Conservation (phyloP, 2,329 filamentous ascomycete genomes). For the Colletotrichum destructivum region DNA sequence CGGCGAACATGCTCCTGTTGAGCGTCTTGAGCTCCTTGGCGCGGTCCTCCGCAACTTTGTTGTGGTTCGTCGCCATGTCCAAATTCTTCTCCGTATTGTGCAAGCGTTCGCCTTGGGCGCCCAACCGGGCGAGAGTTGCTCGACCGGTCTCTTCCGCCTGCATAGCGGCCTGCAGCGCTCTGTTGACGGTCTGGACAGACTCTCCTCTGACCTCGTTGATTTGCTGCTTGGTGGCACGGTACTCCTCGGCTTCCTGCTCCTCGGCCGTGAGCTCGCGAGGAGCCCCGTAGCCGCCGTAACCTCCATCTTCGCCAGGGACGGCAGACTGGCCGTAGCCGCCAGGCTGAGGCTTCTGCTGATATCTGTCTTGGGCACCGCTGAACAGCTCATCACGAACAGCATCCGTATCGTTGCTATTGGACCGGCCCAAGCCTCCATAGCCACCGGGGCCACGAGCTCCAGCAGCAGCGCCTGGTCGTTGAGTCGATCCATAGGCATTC, state of each 20-base stretch:
- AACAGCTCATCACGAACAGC: slow-evolving; percentile 76
- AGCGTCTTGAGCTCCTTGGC: slow-evolving; percentile 87
- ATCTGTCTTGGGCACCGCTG: slow-evolving; percentile 66
- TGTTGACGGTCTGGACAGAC: slow-evolving; percentile 58
- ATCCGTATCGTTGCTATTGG: slow-evolving; percentile 61
- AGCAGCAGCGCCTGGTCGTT: slow-evolving; percentile 48
- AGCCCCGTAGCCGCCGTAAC: slow-evolving; percentile 72
- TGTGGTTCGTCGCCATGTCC: slow-evolving; percentile 83
- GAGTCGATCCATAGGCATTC: slow-evolving; percentile 48
- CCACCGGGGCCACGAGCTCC: slow-evolving; percentile 66
- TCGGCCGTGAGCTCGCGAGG: slow-evolving; percentile 87
- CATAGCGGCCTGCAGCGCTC: slow-evolving; percentile 75
- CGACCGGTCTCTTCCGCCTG: slow-evolving; percentile 80
- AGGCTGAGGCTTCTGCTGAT: slow-evolving; percentile 54
- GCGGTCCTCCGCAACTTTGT: slow-evolving; percentile 82
- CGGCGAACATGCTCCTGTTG: slow-evolving; percentile 92
- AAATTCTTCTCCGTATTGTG: slow-evolving; percentile 88
- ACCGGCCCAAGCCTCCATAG: slow-evolving; percentile 72
- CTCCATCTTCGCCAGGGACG: slow-evolving; percentile 31
- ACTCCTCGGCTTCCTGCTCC: slow-evolving; percentile 80
- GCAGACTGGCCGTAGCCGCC: slow-evolving; percentile 42
- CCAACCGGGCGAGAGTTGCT: slow-evolving; percentile 80
- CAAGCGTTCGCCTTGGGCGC: slow-evolving; percentile 84
- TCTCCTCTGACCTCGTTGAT: slow-evolving; percentile 84
- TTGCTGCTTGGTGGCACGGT: slow-evolving; percentile 77